phyloP scores from a whole-genome alignment of 1,284 basidiomycete species.

The Apiotrichum domesticum region DNA sequence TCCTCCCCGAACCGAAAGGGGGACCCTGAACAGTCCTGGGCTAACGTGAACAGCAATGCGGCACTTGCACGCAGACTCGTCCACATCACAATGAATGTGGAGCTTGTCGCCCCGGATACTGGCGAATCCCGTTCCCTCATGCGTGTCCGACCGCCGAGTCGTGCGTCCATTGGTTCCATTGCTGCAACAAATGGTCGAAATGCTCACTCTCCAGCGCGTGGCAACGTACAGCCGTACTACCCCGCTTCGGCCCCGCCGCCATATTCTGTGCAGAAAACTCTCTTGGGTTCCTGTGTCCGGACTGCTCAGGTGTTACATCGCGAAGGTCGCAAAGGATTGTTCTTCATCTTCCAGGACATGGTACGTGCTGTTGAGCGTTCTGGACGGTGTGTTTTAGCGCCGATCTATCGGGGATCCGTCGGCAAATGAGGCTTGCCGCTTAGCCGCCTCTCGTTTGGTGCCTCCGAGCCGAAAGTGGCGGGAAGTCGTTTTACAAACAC shows the following conservation, averaged over 20 bases:
- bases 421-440: too few species aligned
- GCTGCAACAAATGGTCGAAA: not conserved
- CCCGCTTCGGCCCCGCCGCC: conserved; percentile 16
- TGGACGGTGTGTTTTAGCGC: too few species aligned
- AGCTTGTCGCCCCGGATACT: conserved; percentile 13
- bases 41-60: conserved; percentile 11
- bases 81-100: conserved; percentile 18
- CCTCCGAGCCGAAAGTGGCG: too few species aligned
- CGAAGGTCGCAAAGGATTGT: conserved; percentile 13
- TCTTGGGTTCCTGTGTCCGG: conserved; percentile 14
- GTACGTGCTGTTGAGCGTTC: conserved; percentile 3
- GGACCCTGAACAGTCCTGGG: too few species aligned
- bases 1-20: too few species aligned
- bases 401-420: too few species aligned
- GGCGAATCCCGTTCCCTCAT: conserved; percentile 14
- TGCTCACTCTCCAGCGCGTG: conserved; percentile 9
- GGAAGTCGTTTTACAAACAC: too few species aligned
- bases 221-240: conserved; percentile 17
- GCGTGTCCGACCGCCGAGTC: conserved; percentile 17
- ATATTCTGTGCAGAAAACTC: conserved; percentile 16
- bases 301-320: conserved; percentile 14
- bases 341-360: conserved; percentile 21
- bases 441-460: too few species aligned
- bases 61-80: conserved; percentile 15
- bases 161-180: conserved; percentile 1